Conservation (phyloP, 768 basidiomycete species). For the Mycena leptocephala region DNA sequence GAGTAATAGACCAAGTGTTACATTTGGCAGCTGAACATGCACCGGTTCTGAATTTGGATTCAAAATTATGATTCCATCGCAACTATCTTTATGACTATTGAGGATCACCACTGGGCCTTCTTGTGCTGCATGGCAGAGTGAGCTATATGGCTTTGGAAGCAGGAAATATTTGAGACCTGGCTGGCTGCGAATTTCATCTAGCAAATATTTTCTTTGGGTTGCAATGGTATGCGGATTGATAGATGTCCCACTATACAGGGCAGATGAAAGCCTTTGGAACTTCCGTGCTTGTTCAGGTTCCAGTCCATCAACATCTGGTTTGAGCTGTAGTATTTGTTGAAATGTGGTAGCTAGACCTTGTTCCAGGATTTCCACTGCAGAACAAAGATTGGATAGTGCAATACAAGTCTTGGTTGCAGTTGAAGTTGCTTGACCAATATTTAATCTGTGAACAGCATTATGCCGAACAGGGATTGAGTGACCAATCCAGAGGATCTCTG, state of each 20-base stretch:
- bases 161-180: not conserved
- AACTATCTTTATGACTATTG: not conserved
- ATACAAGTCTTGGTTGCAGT: not conserved
- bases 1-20: not conserved
- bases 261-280: not conserved
- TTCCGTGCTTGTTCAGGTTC: not conserved
- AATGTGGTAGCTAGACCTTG: not conserved
- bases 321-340: not conserved
- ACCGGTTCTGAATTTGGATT: not conserved
- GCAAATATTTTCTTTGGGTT: not conserved
- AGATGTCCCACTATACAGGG: not conserved
- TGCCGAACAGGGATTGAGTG: not conserved
- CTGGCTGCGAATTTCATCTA: not conserved
- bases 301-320: not conserved
- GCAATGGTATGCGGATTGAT: not conserved
- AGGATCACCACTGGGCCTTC: not conserved
- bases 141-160: not conserved
- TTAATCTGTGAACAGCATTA: not conserved
- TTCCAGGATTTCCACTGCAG: not conserved
- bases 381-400: not conserved
- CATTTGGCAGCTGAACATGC: not conserved
- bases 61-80: not conserved
- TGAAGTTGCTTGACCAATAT: not conserved
- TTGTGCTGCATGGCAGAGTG: not conserved
- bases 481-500: not conserved